Evolutionary conservation across 768 basidiomycete genomes (phyloP).

Genomic region (Xerocomellus amylosporus): DNA sequence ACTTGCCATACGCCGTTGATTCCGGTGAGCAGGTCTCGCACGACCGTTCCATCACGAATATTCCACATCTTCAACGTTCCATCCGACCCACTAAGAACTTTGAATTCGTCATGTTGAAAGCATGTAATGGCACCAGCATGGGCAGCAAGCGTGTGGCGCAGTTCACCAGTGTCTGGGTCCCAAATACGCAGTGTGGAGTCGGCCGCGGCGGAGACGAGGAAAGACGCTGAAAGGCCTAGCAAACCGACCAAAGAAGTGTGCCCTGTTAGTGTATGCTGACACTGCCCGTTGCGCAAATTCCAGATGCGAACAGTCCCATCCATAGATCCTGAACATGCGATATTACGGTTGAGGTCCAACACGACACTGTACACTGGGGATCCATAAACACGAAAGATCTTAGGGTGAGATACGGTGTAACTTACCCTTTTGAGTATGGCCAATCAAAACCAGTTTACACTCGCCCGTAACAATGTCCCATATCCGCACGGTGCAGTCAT

Average conservation of each 20-base stretch:
- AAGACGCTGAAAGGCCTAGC: constrained; percentile 82
- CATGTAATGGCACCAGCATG: constrained; percentile 99
- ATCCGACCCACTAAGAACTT: constrained; percentile 92
- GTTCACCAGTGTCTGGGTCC: constrained; percentile 82
- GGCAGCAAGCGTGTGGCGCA: constrained; percentile 78
- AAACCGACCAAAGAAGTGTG: constrained; percentile 96
- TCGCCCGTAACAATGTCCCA: constrained; percentile 89
- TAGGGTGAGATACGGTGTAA: constrained; percentile 25
- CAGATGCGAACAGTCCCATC: constrained; percentile 96
- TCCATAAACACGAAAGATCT: constrained; percentile 5
- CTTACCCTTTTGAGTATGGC: constrained; percentile 87
- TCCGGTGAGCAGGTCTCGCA: constrained; percentile 85
- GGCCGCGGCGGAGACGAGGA: constrained; percentile 93
- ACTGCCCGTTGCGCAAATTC: constrained; percentile 81
- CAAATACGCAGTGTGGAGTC: constrained; percentile 94
- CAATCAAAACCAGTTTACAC: constrained; percentile 76
- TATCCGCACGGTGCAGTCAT: constrained; percentile 91
- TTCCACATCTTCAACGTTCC: constrained; percentile 99
- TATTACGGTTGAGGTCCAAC: constrained; percentile 78
- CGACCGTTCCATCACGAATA: constrained; percentile 78
- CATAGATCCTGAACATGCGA: constrained; percentile 97
- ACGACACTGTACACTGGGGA: constrained; percentile 89
- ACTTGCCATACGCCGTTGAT: constrained; percentile 98
- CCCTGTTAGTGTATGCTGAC: constrained; percentile 76
- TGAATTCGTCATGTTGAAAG: constrained; percentile 98